phyloP scores from a whole-genome alignment of 768 basidiomycete genomes.

The Russula sp. region DNA sequence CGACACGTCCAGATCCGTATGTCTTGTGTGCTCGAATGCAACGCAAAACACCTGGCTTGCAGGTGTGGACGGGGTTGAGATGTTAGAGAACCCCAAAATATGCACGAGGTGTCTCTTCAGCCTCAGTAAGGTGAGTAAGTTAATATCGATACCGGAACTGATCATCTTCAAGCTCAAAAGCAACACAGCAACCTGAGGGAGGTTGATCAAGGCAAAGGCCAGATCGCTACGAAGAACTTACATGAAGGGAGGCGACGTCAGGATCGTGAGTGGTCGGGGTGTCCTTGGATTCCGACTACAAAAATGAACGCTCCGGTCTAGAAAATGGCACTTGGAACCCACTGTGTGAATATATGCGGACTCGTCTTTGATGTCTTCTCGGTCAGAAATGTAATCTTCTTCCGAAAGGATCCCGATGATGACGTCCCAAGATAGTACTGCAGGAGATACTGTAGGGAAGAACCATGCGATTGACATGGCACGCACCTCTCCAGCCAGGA shows the following conservation, averaged over 20 bases:
- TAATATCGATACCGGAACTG: slow-evolving; percentile 56
- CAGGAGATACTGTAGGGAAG: neutral
- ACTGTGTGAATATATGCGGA: slow-evolving; percentile 45
- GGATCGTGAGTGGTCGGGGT: slow-evolving; percentile 40
- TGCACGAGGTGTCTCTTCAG: slow-evolving; percentile 52
- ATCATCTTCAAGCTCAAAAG: slow-evolving; percentile 64
- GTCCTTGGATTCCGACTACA: slow-evolving; percentile 39
- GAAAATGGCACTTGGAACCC: slow-evolving; percentile 27
- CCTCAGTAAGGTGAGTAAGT: slow-evolving; percentile 51
- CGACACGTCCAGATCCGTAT: slow-evolving; percentile 44
- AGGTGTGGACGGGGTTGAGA: slow-evolving; percentile 45
- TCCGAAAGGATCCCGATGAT: slow-evolving; percentile 58
- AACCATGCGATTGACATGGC: neutral
- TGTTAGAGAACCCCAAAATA: slow-evolving; percentile 55
- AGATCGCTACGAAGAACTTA: slow-evolving; percentile 32
- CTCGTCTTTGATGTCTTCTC: slow-evolving; percentile 42
- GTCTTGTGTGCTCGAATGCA: slow-evolving; percentile 48
- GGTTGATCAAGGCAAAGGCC: neutral
- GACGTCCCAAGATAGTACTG: slow-evolving; percentile 65
- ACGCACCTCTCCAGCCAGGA: slow-evolving; percentile 60
- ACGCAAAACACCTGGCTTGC: slow-evolving; percentile 53
- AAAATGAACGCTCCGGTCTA: neutral
- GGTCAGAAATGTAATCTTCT: slow-evolving; percentile 46
- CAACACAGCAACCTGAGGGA: slow-evolving; percentile 51
- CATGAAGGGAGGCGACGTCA: slow-evolving; percentile 49